Evolutionary conservation across 306 rosid species (phyloP).

Genomic region (Cucurbita pepo): DNA sequence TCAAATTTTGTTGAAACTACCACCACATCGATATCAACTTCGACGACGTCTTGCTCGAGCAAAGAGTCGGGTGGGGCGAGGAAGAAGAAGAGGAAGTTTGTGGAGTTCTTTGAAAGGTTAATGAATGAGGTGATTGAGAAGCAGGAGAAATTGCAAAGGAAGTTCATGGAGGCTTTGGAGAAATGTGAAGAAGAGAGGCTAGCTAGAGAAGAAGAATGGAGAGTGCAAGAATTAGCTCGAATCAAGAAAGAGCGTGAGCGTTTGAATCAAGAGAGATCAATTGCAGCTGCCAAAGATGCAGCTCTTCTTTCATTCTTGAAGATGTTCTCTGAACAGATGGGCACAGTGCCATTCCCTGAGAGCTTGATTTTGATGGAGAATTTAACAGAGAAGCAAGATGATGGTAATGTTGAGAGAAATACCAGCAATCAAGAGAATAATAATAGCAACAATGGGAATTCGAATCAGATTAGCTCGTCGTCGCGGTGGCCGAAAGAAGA

Average conservation of each 20-base stretch:
- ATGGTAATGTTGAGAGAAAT: conserved; percentile 11
- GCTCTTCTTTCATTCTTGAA: conserved; percentile 49
- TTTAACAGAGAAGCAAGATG: conserved; percentile 16
- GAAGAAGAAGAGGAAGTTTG: conserved; percentile 36
- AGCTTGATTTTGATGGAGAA: conserved; percentile 4
- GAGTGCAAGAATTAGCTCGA: conserved; percentile 43
- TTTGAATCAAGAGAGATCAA: conserved; percentile 55
- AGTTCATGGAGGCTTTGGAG: conserved; percentile 47
- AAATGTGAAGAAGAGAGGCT: conserved; percentile 52
- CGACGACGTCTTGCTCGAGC: conserved; percentile 25
- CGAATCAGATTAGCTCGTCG: conserved; percentile 24
- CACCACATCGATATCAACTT: conserved; percentile 1
- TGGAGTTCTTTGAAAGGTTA: conserved; percentile 33
- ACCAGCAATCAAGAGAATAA: conserved; percentile 18
- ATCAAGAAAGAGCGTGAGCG: conserved; percentile 41
- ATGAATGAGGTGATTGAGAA: conserved; percentile 55
- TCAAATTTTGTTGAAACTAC: conserved; percentile 16
- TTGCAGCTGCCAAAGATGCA: conserved; percentile 64
- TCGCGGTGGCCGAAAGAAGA: conserved; percentile 78
- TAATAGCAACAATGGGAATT: conserved; percentile 18
- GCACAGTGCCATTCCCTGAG: conserved; percentile 6
- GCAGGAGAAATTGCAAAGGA: conserved; percentile 54
- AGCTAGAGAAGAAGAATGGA: conserved; percentile 67
- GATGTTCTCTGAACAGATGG: conserved; percentile 30
- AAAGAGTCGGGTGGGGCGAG: conserved; percentile 22